phyloP scores from a whole-genome alignment of 2,329 filamentous ascomycete species.

The Neonectria coccinea region DNA sequence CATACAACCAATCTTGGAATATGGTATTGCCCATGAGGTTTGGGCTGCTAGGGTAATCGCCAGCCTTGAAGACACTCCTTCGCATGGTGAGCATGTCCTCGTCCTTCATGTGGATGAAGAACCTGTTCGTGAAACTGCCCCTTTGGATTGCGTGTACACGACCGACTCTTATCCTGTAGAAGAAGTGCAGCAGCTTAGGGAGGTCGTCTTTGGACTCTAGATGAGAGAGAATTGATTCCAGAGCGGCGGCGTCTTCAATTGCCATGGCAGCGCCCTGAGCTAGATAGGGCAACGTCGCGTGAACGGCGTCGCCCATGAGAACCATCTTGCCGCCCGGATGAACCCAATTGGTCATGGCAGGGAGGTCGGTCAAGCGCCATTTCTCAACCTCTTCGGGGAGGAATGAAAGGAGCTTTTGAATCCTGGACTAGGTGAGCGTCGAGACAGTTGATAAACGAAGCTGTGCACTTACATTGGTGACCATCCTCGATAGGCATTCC shows the following conservation, averaged over 20 bases:
- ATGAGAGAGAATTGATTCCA: slow-evolving; percentile 9
- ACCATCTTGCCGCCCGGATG: slow-evolving; percentile 24
- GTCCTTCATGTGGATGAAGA: slow-evolving; percentile 26
- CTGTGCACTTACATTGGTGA: slow-evolving; percentile 13
- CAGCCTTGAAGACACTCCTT: slow-evolving; percentile 15
- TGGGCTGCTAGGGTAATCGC: slow-evolving; percentile 21
- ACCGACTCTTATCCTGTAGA: slow-evolving; percentile 13
- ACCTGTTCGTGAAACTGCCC: slow-evolving; percentile 21
- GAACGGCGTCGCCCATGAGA: slow-evolving; percentile 23
- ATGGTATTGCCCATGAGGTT: slow-evolving; percentile 23
- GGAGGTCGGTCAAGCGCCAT: slow-evolving; percentile 22
- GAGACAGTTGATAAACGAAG: not conserved
- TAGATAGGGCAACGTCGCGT: slow-evolving; percentile 20
- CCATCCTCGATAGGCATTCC: slow-evolving; percentile 20
- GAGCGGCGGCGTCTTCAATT: slow-evolving; percentile 20
- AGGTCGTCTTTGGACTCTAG: slow-evolving; percentile 16
- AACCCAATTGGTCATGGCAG: slow-evolving; percentile 19
- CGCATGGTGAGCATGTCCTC: slow-evolving; percentile 16
- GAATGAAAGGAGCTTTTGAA: slow-evolving; percentile 18
- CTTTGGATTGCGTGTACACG: slow-evolving; percentile 19
- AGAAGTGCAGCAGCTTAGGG: slow-evolving; percentile 6
- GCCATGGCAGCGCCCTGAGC: slow-evolving; percentile 23
- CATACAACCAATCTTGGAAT: slow-evolving; percentile 26
- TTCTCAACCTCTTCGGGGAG: slow-evolving; percentile 20
- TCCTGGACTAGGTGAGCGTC: not conserved